These are phyloP conservation scores for Pseudocercospora cruenta DNA, from an alignment of 2,329 filamentous ascomycete genomes.

Conservation along the genomic window DNA sequence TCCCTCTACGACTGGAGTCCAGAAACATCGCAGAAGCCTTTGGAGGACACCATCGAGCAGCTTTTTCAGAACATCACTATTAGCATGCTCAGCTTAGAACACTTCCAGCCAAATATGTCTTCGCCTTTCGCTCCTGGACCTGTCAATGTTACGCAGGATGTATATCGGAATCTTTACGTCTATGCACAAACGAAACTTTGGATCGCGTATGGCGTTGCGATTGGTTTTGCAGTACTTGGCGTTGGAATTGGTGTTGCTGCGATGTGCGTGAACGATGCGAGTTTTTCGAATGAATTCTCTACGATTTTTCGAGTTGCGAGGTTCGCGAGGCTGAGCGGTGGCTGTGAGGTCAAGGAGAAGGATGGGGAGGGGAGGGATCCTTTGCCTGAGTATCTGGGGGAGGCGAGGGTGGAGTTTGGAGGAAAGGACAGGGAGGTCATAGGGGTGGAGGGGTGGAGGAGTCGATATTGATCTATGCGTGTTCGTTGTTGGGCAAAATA, in stretches of 20 bases:
- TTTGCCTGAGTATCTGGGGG: background rate
- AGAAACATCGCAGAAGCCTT: background rate
- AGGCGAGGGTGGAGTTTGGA: background rate
- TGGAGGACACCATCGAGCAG: constrained; percentile 9
- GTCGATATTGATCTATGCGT: no score
- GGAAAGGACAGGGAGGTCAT: no score
- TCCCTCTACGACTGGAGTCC: background rate
- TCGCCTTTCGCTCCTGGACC: constrained; percentile 8
- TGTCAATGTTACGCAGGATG: constrained; percentile 10
- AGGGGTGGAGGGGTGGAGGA: no score
- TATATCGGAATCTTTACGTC: constrained; percentile 19
- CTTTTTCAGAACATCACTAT: constrained; percentile 24
- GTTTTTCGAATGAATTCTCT: constrained; percentile 22
- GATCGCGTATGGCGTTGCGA: constrained; percentile 23
- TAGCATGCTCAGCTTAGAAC: constrained; percentile 14
- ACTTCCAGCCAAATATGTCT: constrained; percentile 9
- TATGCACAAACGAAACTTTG: constrained; percentile 19
- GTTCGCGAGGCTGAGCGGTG: background rate
- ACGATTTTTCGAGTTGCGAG: constrained; percentile 18
- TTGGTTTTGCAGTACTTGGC: constrained; percentile 15
- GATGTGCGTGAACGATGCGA: no score
- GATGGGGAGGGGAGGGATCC: constrained; percentile 5
- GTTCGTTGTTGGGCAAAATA: no score
- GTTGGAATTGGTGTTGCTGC: background rate
- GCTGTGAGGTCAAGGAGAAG: background rate